Evolutionary conservation across 768 basidiomycete genomes (phyloP).

Genomic region (Amanita phalloides): DNA sequence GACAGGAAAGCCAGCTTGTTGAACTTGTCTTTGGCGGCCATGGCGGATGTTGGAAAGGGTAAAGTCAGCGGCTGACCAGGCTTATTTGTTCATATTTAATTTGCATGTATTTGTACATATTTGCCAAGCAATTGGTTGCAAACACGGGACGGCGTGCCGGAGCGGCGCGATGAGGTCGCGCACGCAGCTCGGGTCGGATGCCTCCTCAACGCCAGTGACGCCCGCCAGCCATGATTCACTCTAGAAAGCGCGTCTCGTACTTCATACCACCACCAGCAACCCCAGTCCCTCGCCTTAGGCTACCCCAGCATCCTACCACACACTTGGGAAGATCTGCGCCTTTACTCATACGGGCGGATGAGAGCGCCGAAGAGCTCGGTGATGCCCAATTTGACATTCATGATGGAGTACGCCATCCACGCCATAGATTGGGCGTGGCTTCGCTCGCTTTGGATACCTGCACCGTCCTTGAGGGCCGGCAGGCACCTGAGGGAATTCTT

Average conservation of each 20-base stretch:
- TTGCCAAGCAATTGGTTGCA: not conserved
- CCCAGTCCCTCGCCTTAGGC: slow-evolving; percentile 50
- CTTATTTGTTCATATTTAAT: not conserved
- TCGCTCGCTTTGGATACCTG: slow-evolving; percentile 83
- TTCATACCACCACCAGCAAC: slow-evolving; percentile 68
- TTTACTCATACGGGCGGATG: not conserved
- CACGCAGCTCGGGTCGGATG: too few species aligned
- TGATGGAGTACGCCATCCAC: slow-evolving; percentile 36
- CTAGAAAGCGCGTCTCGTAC: slow-evolving; percentile 73
- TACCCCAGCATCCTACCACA: slow-evolving; percentile 55
- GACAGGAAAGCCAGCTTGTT: slow-evolving; percentile 84
- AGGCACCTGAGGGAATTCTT: slow-evolving; percentile 72
- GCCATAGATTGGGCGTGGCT: slow-evolving; percentile 79
- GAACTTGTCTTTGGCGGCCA: slow-evolving; percentile 27
- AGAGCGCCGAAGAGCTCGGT: not conserved
- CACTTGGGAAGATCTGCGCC: slow-evolving; percentile 37
- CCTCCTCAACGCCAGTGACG: not conserved
- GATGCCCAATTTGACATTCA: not conserved
- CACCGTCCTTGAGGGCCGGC: slow-evolving; percentile 59
- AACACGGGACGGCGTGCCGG: too few species aligned
- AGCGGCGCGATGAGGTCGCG: too few species aligned
- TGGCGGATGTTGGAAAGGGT: slow-evolving; percentile 9
- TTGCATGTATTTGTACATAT: not conserved
- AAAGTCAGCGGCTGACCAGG: not conserved
- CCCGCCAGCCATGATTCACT: slow-evolving; percentile 15